phyloP scores from a whole-genome alignment of 148 eudicot genomes.

The Diospyros kaki region DNA sequence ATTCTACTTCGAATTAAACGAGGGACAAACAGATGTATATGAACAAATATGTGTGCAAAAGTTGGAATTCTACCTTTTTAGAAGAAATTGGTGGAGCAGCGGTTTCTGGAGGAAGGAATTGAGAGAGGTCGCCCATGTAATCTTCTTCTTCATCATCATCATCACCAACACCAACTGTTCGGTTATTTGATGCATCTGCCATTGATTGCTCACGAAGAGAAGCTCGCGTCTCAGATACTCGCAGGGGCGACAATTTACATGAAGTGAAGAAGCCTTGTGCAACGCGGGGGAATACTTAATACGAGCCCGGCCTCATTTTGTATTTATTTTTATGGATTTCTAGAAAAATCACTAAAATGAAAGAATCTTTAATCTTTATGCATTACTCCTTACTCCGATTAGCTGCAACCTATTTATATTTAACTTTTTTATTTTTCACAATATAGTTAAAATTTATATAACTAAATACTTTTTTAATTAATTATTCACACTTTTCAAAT shows the following conservation, averaged over 20 bases:
- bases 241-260: neutral
- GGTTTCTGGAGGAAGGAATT: conserved; percentile 52
- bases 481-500: too few relatives aligned
- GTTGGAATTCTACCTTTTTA: conserved; percentile 26
- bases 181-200: conserved; percentile 27
- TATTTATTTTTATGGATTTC: too few relatives aligned
- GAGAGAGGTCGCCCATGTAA: conserved; percentile 92
- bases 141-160: conserved; percentile 66
- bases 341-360: too few relatives aligned
- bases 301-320: neutral
- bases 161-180: conserved; percentile 28
- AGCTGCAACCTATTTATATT: too few relatives aligned
- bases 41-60: neutral
- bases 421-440: too few relatives aligned
- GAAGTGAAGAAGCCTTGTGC: too few relatives aligned
- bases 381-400: too few relatives aligned
- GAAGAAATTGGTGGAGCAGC: conserved; percentile 31
- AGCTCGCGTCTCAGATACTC: neutral
- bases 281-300: neutral
- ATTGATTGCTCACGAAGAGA: conserved; percentile 12
- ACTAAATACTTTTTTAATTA: too few relatives aligned
- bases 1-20: too few relatives aligned
- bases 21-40: neutral
- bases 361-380: too few relatives aligned
- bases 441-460: too few relatives aligned